These are phyloP conservation scores for Penicillium daleae DNA, from an alignment of 495 filamentous ascomycete species.

Conservation along the genomic window DNA sequence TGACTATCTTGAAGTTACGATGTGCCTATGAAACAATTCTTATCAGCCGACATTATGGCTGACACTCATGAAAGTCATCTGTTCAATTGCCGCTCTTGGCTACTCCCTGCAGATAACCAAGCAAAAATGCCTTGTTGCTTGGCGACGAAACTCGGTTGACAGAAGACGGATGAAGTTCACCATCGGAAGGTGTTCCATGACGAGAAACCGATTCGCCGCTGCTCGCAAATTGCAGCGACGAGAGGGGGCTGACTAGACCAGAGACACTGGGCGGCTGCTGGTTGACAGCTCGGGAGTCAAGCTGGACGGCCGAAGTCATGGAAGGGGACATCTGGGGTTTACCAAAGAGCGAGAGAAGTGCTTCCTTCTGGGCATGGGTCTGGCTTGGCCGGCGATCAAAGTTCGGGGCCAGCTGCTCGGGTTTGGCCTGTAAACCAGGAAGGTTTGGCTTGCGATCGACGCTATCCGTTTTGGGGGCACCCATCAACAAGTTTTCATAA, in stretches of 20 bases:
- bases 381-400: slow-evolving; percentile 50
- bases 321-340: slow-evolving; percentile 50
- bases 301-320: slow-evolving; percentile 21
- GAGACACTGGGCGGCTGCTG: slow-evolving; percentile 29
- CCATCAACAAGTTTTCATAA: slow-evolving; percentile 27
- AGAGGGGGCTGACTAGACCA: slow-evolving; percentile 53
- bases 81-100: slow-evolving; percentile 48
- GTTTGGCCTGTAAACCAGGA: slow-evolving; percentile 8
- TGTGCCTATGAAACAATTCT: background rate
- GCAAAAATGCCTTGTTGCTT: slow-evolving; percentile 74
- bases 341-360: slow-evolving; percentile 73
- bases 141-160: slow-evolving; percentile 58
- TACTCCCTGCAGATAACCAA: slow-evolving; percentile 72
- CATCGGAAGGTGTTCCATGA: slow-evolving; percentile 42
- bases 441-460: slow-evolving; percentile 23
- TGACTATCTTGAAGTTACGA: background rate
- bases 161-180: slow-evolving; percentile 52
- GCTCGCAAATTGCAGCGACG: slow-evolving; percentile 36
- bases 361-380: slow-evolving; percentile 65
- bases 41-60: background rate
- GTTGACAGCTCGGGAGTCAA: slow-evolving; percentile 30
- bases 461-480: slow-evolving; percentile 10
- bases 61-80: slow-evolving; percentile 2
- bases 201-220: slow-evolving; percentile 47
- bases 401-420: slow-evolving; percentile 18